These are phyloP conservation scores for Fraxinus ornus DNA, from an alignment of 305 asterid genomes.

Conservation along the genomic window DNA sequence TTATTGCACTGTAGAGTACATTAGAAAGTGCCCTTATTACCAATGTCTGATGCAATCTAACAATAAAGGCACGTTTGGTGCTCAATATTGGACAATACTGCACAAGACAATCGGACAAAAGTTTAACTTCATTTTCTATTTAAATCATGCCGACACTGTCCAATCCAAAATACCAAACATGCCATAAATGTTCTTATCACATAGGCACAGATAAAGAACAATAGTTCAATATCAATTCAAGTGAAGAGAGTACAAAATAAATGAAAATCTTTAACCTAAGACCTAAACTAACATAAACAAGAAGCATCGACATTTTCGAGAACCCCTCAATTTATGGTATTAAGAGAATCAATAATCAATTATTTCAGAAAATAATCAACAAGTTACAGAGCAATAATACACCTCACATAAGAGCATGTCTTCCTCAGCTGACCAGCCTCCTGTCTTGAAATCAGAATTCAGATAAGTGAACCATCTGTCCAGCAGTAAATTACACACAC, in stretches of 20 bases:
- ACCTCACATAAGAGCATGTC: conserved; percentile 98
- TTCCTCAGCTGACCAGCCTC: conserved; percentile 99
- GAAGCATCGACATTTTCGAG: neutral
- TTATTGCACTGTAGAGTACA: neutral
- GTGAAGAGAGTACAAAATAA: neutral
- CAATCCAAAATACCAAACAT: neutral
- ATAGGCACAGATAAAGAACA: conserved; percentile 14
- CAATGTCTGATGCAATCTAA: neutral
- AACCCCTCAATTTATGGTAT: neutral
- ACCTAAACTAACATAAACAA: neutral
- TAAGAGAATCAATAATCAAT: neutral
- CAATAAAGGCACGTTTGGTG: conserved; percentile 4
- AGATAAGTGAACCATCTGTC: conserved; percentile 97
- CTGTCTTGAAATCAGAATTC: conserved; percentile 99
- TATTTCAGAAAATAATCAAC: neutral
- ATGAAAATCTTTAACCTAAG: neutral
- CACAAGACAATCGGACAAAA: neutral
- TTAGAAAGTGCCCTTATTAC: neutral
- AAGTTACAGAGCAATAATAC: conserved; percentile 12
- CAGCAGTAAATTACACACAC: conserved; percentile 30
- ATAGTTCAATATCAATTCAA: neutral
- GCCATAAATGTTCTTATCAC: neutral
- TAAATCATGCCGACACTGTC: neutral
- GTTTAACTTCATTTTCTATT: neutral
- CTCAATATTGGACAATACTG: neutral